Conservation (phyloP, 1,284 basidiomycete genomes). For the Rhizoctonia solani region DNA sequence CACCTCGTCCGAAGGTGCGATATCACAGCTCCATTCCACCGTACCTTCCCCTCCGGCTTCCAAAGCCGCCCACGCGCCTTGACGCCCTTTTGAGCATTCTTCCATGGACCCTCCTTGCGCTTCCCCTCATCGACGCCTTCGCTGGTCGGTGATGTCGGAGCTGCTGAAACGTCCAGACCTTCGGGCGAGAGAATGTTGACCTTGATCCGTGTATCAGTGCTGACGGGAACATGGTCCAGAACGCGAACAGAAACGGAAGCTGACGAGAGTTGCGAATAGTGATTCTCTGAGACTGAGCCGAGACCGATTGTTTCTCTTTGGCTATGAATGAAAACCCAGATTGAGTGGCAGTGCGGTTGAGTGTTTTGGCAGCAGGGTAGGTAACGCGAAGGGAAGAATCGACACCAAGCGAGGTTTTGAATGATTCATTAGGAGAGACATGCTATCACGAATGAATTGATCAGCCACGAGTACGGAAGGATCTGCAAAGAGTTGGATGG, state of each 20-base stretch:
- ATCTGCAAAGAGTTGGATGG: neutral
- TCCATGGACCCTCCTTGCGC: slow-evolving; percentile 1
- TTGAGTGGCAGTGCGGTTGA: slow-evolving; percentile 35
- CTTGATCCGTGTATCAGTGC: slow-evolving; percentile 41
- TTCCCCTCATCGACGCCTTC: neutral
- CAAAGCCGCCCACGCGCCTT: slow-evolving; percentile 34
- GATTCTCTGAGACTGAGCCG: slow-evolving; percentile 40
- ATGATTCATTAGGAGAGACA: slow-evolving; percentile 36
- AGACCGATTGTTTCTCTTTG: slow-evolving; percentile 36
- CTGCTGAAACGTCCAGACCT: neutral
- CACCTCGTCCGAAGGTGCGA: slow-evolving; percentile 34
- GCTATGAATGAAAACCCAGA: slow-evolving; percentile 20
- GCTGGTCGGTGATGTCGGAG: neutral
- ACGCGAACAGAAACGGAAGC: slow-evolving; percentile 35
- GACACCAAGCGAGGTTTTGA: slow-evolving; percentile 37
- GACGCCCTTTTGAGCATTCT: slow-evolving; percentile 30
- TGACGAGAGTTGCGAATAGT: slow-evolving; percentile 41
- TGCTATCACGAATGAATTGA: slow-evolving; percentile 15
- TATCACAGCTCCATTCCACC: slow-evolving; percentile 40
- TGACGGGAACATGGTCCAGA: slow-evolving; percentile 41
- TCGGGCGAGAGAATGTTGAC: slow-evolving; percentile 39
- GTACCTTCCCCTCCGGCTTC: slow-evolving; percentile 38
- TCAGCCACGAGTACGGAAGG: neutral
- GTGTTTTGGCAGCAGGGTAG: slow-evolving; percentile 40
- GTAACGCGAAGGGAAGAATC: slow-evolving; percentile 39